phyloP scores from a whole-genome alignment of 2,329 filamentous ascomycete genomes.

The Hypomyces rosellus region DNA sequence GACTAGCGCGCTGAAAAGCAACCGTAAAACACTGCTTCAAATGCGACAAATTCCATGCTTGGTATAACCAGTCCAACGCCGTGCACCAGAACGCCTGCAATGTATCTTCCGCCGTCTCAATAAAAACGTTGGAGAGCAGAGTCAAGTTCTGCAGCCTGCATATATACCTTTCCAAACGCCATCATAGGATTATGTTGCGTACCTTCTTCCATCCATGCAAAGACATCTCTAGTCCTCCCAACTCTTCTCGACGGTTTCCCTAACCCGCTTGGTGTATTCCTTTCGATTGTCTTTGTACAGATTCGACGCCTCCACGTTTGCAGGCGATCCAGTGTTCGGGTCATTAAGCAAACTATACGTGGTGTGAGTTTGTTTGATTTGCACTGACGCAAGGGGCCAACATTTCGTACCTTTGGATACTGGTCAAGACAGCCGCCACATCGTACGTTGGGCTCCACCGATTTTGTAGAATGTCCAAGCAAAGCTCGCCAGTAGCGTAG shows the following conservation, averaged over 20 bases:
- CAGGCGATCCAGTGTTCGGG: conserved; percentile 95
- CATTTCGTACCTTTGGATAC: conserved; percentile 75
- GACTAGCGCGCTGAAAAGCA: background rate
- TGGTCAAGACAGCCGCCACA: conserved; percentile 92
- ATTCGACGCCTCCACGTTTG: conserved; percentile 96
- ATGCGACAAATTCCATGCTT: conserved; percentile 14
- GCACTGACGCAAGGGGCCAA: background rate
- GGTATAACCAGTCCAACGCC: conserved; percentile 29
- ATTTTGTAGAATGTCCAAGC: conserved; percentile 94
- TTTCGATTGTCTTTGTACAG: conserved; percentile 97
- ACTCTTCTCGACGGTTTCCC: conserved; percentile 98
- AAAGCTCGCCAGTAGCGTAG: conserved; percentile 93
- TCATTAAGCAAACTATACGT: conserved; percentile 78
- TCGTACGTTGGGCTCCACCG: conserved; percentile 98
- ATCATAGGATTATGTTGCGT: no score
- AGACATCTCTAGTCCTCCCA: conserved; percentile 70
- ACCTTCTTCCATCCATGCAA: no score
- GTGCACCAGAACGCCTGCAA: conserved; percentile 27
- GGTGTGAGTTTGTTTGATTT: background rate
- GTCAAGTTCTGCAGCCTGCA: no score
- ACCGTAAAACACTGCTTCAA: conserved; percentile 15
- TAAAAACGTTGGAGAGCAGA: background rate
- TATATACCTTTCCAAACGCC: no score
- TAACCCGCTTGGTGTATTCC: conserved; percentile 91
- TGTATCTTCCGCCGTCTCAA: conserved; percentile 1